Base-by-base conservation (phyloP, 768 basidiomycete species). In the Zangia roseola region DNA sequence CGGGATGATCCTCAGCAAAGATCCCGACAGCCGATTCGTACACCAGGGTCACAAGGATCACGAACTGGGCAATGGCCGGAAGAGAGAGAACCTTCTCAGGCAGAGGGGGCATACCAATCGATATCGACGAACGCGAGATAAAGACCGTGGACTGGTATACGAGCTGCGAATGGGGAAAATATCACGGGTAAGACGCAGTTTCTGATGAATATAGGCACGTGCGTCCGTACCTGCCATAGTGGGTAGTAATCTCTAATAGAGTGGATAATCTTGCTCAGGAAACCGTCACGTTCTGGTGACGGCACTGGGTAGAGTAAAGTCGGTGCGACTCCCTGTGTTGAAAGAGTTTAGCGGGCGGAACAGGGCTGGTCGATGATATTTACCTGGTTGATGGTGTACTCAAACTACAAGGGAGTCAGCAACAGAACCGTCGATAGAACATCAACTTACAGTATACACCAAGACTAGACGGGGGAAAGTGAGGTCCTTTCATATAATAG, bases 61-160 rank as follows among this genome's bases (percentile, higher is more conserved):
- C 17, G 59, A 59, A 49, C 74, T 97, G 94, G 12, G 87, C 62
- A 31, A 91, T 68, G 0, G 91, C 83, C 5, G 94, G 94, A 3
- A 91, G 61, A 3, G 87, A 71, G 12, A 98, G 79, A 8, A 91
- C 69, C 1, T 69, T 73, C 16, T 72, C 63, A 0, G 93, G 91
- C 6, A 97, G 72, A 0, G 94, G 81, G 0, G 91, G 90, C 10
- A 97, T 54, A 12, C 90, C 91, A 34, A 94, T 68, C 7, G 92
- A 89, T 49, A 94, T 87, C 8, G 91, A 87, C 0, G 94, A 95
- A 5, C 94, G 87, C 6, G 94, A 95, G 50, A 97, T 64, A 71
- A 97, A 97, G 39, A 97, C 94, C 35, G 90, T 90, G 19, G 89
- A 81, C 74, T 91, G 91, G 60, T 93, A 93, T 24, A 92, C 82